Evolutionary conservation across 148 eudicot species (phyloP).

Genomic region (Silene conica): DNA sequence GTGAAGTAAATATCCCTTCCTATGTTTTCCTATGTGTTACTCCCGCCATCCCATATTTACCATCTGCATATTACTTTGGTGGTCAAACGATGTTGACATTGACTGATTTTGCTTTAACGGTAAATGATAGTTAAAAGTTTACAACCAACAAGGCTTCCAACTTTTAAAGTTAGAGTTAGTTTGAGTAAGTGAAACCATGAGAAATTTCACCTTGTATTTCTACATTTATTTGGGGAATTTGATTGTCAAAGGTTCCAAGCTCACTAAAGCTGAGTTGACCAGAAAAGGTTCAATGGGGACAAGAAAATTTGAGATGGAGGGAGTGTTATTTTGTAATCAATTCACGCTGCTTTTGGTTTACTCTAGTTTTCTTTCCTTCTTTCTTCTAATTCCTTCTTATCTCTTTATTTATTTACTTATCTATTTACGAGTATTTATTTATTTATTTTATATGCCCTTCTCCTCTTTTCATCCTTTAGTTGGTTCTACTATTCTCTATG

Average conservation of each 20-base stretch:
- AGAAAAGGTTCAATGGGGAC: too few species aligned
- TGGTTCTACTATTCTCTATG: neutral
- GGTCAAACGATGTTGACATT: neutral
- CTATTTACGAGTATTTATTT: neutral
- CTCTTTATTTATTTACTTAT: neutral
- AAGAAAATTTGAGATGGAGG: too few species aligned
- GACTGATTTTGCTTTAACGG: neutral
- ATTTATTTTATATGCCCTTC: neutral
- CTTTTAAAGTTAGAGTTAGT: neutral
- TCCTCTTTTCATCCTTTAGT: neutral
- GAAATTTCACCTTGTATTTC: neutral
- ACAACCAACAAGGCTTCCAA: too few species aligned
- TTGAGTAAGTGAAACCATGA: neutral
- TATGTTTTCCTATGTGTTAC: neutral
- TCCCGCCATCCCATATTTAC: neutral
- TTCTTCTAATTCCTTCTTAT: neutral
- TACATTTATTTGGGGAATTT: neutral
- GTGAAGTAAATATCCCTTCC: conserved; percentile 44
- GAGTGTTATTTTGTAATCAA: neutral
- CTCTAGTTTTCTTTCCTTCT: neutral
- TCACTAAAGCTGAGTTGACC: neutral
- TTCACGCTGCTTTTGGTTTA: neutral
- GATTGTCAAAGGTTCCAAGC: neutral
- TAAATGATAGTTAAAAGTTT: too few species aligned
- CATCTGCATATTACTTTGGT: neutral